Percentiles rank a stretch among this genome's conserved stretches.
Evolutionary conservation across 176 grass and related monocot species (phyloP).

Genomic region (Stipa capillata): DNA sequence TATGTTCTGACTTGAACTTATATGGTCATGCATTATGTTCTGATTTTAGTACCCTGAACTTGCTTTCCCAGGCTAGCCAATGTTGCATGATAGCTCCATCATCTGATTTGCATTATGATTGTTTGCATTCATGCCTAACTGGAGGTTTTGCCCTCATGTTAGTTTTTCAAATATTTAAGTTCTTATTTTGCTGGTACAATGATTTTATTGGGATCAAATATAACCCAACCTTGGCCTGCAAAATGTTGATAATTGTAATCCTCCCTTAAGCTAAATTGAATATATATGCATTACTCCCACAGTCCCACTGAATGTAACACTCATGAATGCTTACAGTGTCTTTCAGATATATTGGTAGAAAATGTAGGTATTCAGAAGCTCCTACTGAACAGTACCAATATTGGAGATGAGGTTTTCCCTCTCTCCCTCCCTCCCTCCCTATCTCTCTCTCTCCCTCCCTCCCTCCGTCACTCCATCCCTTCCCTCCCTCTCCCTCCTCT

Average conservation of each 20-base stretch:
- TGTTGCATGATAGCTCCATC: not conserved
- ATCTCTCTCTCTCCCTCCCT: not conserved
- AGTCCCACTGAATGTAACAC: conserved; percentile 45
- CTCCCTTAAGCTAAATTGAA: conserved; percentile 67
- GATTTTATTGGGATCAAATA: not conserved
- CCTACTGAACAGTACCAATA: conserved; percentile 76
- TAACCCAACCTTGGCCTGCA: not conserved
- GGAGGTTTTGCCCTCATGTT: not conserved
- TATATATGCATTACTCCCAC: conserved; percentile 18
- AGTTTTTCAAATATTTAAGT: conserved; percentile 13
- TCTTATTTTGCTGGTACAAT: not conserved
- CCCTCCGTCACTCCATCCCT: no score
- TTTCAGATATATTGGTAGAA: conserved; percentile 92
- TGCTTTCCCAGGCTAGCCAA: not conserved
- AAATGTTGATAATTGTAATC: conserved; percentile 15
- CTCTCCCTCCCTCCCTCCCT: not conserved
- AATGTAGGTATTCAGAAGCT: conserved; percentile 93
- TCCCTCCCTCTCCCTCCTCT: no score
- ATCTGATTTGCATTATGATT: conserved; percentile 2
- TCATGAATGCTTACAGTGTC: conserved; percentile 79
- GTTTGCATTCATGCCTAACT: not conserved
- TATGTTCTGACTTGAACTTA: not conserved
- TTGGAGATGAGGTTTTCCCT: conserved; percentile 76
- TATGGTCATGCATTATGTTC: not conserved
- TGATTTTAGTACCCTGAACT: not conserved